Evolutionary conservation across 345 rosid species (phyloP).

Genomic region (Aquilaria malaccensis): DNA sequence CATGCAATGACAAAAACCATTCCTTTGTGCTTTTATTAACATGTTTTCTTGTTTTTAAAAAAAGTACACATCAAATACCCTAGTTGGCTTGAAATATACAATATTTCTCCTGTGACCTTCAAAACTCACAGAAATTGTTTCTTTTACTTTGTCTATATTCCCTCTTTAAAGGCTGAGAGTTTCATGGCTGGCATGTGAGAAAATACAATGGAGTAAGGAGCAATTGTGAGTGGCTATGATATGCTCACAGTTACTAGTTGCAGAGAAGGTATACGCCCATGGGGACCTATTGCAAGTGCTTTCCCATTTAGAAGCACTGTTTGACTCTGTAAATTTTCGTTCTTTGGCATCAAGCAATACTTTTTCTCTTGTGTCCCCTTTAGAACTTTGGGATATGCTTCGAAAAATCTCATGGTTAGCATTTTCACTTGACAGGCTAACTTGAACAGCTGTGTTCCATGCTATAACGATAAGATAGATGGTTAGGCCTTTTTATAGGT

Average conservation of each 20-base stretch:
- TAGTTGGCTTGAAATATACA: no score
- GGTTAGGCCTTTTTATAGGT: background rate
- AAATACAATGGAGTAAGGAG: slow-evolving; percentile 67
- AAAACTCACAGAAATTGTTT: no score
- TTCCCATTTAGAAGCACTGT: slow-evolving; percentile 70
- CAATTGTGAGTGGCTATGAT: slow-evolving; percentile 38
- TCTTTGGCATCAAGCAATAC: slow-evolving; percentile 68
- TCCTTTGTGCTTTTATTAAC: no score
- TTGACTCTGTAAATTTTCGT: slow-evolving; percentile 74
- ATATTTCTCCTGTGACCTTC: no score
- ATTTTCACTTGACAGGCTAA: slow-evolving; percentile 24
- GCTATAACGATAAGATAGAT: slow-evolving; percentile 26
- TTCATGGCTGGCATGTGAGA: slow-evolving; percentile 39
- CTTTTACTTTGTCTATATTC: background rate
- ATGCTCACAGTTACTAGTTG: slow-evolving; percentile 31
- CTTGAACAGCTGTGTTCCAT: slow-evolving; percentile 47
- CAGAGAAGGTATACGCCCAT: slow-evolving; percentile 57
- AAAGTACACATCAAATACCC: no score
- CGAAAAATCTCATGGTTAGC: slow-evolving; percentile 18
- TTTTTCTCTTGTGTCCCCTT: slow-evolving; percentile 51
- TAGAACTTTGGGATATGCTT: slow-evolving; percentile 20
- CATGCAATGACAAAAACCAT: slow-evolving; percentile 63
- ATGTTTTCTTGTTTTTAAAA: no score
- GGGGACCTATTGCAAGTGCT: slow-evolving; percentile 34
- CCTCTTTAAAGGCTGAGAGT: slow-evolving; percentile 49